Base-by-base conservation (phyloP, 768 basidiomycete species). In the Leccinellum rugosiceps region DNA sequence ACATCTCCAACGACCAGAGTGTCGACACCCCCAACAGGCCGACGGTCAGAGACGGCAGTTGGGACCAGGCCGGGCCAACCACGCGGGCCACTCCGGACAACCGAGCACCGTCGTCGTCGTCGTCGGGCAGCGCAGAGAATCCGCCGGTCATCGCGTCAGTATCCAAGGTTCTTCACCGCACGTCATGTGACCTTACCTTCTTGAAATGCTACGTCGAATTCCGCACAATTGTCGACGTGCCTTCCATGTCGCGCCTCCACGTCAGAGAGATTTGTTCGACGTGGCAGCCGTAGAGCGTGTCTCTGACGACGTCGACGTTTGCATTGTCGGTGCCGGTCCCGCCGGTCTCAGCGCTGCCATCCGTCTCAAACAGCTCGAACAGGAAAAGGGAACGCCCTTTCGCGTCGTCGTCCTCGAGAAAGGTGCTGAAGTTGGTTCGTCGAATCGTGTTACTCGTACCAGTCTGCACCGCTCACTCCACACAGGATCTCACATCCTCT, bases 281-380 rank as follows among this genome's bases (percentile, higher is more conserved):
- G 28, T 6, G 28, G 6, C 28, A 28, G 28, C 28, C 32, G 78
- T 94, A 17, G 91, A 97, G 61, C 83, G 94, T 13, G 84, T 85
- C n/a, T 82, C 86, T 44, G 97, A 98, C 66, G 84, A 93, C 45
- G 94, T 95, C 34, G 96, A 99, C 65, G 94, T 98, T 34, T 96
- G 94, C 72, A 98, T 99, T 67, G 94, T 97, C 55, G 96, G 96
- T 10, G 95, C 83, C 3, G 97, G 95, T 3, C 97, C 97, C 0
- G 96, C 97, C 0, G 96, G 97, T 6, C 81, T 99, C 59, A 88
- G 87, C 61, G 94, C 96, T n/a, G 96, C 94, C 5, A 98, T 98
- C 58, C 83, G 94, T 6, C 76, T 99, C 53, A 98, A 96, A 75
- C 95, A 98, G 74, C 84, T 97, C 25, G 92, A 94, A 67, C 73